phyloP scores from a whole-genome alignment of 1,284 basidiomycete genomes.

The Pascua guehoae region DNA sequence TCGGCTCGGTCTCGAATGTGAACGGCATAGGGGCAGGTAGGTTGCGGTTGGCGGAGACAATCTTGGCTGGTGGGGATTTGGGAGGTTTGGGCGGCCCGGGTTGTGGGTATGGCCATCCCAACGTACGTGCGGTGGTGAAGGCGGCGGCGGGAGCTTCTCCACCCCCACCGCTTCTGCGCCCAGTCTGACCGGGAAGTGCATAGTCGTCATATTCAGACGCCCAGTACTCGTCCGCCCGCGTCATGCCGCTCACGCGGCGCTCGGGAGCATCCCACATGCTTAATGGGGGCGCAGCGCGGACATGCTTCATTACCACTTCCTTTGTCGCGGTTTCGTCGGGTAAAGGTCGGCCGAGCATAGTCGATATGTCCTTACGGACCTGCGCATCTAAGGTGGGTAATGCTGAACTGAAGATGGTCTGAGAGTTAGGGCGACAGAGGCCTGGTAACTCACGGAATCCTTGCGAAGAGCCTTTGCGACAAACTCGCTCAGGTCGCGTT shows the following conservation, averaged over 20 bases:
- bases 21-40: slow-evolving; percentile 40
- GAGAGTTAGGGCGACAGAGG: not conserved
- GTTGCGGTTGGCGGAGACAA: slow-evolving; percentile 34
- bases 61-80: slow-evolving; percentile 27
- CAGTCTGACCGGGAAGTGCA: slow-evolving; percentile 24
- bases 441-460: slow-evolving; percentile 23
- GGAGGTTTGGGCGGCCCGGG: too few species aligned
- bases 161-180: too few species aligned
- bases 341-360: slow-evolving; percentile 30
- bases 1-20: slow-evolving; percentile 25
- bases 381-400: slow-evolving; percentile 32
- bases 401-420: slow-evolving; percentile 28
- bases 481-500: slow-evolving; percentile 43
- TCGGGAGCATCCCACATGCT: slow-evolving; percentile 43
- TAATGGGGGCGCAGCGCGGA: slow-evolving; percentile 40
- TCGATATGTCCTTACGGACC: slow-evolving; percentile 29
- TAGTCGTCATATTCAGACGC: slow-evolving; percentile 44
- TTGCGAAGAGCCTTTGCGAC: slow-evolving; percentile 23
- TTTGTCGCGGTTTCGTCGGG: slow-evolving; percentile 34
- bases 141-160: too few species aligned
- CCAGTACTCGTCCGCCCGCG: slow-evolving; percentile 46
- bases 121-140: too few species aligned
- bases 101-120: too few species aligned
- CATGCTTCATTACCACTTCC: slow-evolving; percentile 40
- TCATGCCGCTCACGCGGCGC: slow-evolving; percentile 25